These are phyloP conservation scores for Colletotrichum lini DNA, from an alignment of 2,329 filamentous ascomycete species.

Conservation along the genomic window DNA sequence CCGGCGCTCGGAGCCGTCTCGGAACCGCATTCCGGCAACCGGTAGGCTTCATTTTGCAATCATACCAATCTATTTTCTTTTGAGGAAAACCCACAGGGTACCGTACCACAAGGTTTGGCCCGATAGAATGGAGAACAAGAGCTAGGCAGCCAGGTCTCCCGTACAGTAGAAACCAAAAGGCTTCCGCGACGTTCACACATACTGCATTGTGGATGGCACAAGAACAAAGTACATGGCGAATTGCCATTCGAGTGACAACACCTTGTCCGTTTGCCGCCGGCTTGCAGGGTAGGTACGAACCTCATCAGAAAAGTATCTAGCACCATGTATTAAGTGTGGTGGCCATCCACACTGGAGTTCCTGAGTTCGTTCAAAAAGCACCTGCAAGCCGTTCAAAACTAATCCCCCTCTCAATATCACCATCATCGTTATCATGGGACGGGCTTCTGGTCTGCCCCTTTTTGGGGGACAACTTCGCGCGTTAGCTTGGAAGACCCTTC, in stretches of 20 bases:
- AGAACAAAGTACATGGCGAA: neutral
- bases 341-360: neutral
- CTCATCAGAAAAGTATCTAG: neutral
- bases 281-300: neutral
- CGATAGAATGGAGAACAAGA: neutral
- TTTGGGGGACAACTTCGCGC: neutral
- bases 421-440: neutral
- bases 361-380: too few species aligned
- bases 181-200: neutral
- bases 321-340: neutral
- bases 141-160: neutral
- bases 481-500: conserved; percentile 5
- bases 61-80: too few species aligned
- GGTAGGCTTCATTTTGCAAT: neutral
- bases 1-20: neutral
- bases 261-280: neutral
- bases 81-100: neutral
- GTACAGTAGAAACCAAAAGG: neutral
- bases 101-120: neutral
- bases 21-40: neutral
- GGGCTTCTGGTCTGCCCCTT: neutral
- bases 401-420: neutral
- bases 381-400: too few species aligned
- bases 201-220: too few species aligned
- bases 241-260: neutral